Base-by-base conservation (phyloP, 1,139 yeast genomes). In the Lodderomyces beijingensis region DNA sequence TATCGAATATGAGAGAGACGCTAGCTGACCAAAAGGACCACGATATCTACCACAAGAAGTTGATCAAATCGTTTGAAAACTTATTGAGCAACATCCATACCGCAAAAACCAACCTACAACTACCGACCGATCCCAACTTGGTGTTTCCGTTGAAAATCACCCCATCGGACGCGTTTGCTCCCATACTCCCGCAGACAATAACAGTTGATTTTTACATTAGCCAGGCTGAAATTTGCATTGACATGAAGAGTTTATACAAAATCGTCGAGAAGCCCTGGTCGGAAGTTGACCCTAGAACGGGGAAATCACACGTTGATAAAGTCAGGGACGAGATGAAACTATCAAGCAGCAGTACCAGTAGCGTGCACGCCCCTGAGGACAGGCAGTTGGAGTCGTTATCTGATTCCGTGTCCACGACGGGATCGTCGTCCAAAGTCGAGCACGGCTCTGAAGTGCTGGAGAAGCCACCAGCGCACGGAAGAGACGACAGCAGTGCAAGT, bases 181-280 rank as follows among this genome's bases (percentile, higher is more conserved):
- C 74, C 2, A 53, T 46, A 14, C 49, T 68, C 15, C 51, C 60
- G 5, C 42, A 50, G 4, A 51, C 51, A 23, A 46, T 64, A 9
- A 53, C 72, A 4, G 44, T 67, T 14, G 74, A 68, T 38, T 40
- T 66, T 23, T 68, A 68, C 41, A 50, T 68, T 28, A 62, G 59
- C 38, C 74, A 66, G 49, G 71, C 72, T 1, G 73, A 67, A 42
- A 50, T 68, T 5, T 67, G 74, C 38, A 45, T 68, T 1, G 74
- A 68, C 56, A 44, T 68, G 38, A 67, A 67, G 47, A 54, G 56
- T 40, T 48, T 68, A 14, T 65, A 60, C 33, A 43, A 42, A 25
- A 58, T 68, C 13, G 55, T 55, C 2, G 74, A 67, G 34, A 52
- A 53, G 34, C 74, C 74, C 1, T 68, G 74, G 74, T 45, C 62